Evolutionary conservation across 805 yeast species (phyloP).

Genomic region (Wickerhamomyces mucosus): DNA sequence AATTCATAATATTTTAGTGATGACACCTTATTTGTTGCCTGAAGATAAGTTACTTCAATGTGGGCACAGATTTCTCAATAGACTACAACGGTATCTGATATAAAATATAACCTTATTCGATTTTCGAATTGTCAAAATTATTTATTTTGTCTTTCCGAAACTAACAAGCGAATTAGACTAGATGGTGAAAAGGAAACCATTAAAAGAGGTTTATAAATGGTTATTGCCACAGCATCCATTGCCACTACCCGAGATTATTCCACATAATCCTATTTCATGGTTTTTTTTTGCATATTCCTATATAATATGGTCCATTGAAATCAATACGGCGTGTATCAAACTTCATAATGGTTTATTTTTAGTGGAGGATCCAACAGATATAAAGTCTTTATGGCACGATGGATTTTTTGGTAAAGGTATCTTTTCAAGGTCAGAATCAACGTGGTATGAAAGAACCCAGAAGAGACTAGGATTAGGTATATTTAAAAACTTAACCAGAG

Average conservation of each 20-base stretch:
- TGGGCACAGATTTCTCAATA: constrained; percentile 70
- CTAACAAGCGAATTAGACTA: background rate
- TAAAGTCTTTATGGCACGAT: constrained; percentile 58
- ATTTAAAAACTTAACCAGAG: constrained; percentile 36
- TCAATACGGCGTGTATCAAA: constrained; percentile 15
- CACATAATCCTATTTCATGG: constrained; percentile 67
- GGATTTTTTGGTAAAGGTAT: constrained; percentile 96
- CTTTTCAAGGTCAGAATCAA: constrained; percentile 83
- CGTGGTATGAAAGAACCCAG: constrained; percentile 68
- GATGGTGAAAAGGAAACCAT: constrained; percentile 27
- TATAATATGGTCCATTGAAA: constrained; percentile 12
- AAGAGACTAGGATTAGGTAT: constrained; percentile 42
- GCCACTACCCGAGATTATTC: constrained; percentile 41
- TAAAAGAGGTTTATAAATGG: constrained; percentile 27
- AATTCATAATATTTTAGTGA: constrained; percentile 11
- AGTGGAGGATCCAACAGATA: constrained; percentile 34
- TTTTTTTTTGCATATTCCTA: constrained; percentile 32
- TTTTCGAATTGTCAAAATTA: background rate
- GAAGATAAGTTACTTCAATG: constrained; percentile 41
- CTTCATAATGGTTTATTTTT: constrained; percentile 26
- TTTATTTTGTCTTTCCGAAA: background rate
- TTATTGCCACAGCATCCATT: constrained; percentile 52
- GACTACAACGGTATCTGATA: constrained; percentile 98
- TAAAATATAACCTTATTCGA: background rate
- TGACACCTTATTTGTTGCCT: constrained; percentile 29